A percentile compares a stretch with the other conserved stretches of the same genome.
These are phyloP conservation scores for Luvunga scandens DNA, from an alignment of 345 rosid species.

Conservation along the genomic window DNA sequence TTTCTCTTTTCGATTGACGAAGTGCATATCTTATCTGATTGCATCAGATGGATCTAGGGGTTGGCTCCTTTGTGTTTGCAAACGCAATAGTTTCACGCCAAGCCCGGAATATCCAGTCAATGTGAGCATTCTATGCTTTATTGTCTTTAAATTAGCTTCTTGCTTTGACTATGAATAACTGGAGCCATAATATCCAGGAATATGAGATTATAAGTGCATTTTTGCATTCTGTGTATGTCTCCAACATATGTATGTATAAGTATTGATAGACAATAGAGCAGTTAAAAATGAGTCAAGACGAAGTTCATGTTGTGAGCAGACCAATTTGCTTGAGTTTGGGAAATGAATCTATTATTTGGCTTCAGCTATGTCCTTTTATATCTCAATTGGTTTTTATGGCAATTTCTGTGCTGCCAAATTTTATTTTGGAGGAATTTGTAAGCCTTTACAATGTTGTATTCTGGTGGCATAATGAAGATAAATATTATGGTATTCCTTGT, in stretches of 20 bases:
- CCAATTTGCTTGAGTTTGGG: neutral
- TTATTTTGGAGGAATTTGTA: neutral
- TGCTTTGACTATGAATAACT: neutral
- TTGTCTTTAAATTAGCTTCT: constrained; percentile 1
- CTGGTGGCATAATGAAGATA: neutral
- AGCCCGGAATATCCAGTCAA: constrained; percentile 61
- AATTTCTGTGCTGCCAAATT: neutral
- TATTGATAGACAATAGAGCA: neutral
- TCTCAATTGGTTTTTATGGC: neutral
- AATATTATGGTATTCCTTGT: neutral
- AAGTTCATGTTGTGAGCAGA: neutral
- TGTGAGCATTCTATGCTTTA: constrained; percentile 36
- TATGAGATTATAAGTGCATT: neutral
- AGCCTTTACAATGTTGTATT: neutral
- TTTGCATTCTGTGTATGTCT: neutral
- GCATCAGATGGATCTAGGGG: constrained; percentile 93
- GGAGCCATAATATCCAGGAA: neutral
- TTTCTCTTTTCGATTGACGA: constrained; percentile 1
- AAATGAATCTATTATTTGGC: neutral
- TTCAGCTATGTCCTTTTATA: neutral
- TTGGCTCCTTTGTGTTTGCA: constrained; percentile 82
- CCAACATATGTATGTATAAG: neutral
- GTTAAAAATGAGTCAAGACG: neutral
- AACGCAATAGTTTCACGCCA: constrained; percentile 81
- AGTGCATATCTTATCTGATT: constrained; percentile 6